Percentiles rank a stretch among this genome's conserved stretches.
Conservation (phyloP, 225 moss, liverwort and hornwort genomes). For the Takakia lepidozioides region DNA sequence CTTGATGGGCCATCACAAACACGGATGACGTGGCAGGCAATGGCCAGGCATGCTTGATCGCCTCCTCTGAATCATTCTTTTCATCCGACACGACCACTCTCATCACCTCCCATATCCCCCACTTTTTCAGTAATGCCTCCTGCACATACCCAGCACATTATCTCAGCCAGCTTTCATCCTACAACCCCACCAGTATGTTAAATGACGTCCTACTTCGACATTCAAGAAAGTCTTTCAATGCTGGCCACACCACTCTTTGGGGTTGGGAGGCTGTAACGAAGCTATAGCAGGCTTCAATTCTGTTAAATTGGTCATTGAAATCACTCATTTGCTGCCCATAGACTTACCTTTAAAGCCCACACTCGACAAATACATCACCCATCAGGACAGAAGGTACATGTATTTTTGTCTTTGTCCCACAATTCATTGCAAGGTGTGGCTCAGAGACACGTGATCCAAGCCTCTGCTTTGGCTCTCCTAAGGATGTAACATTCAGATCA, state of each 20-base stretch:
- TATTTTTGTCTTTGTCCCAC: too few species aligned
- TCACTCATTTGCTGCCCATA: not conserved
- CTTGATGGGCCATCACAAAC: slow-evolving; percentile 23
- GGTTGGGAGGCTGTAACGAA: not conserved
- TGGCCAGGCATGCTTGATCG: slow-evolving; percentile 33
- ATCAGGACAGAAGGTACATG: too few species aligned
- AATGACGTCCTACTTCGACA: too few species aligned
- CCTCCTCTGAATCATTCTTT: slow-evolving; percentile 24
- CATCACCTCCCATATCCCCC: slow-evolving; percentile 34
- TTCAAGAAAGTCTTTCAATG: too few species aligned
- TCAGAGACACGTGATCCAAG: too few species aligned
- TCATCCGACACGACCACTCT: slow-evolving; percentile 16
- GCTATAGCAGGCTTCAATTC: not conserved
- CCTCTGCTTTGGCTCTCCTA: too few species aligned
- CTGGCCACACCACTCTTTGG: too few species aligned
- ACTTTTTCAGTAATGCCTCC: slow-evolving; percentile 36
- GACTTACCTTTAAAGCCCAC: too few species aligned
- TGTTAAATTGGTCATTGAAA: not conserved
- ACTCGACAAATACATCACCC: too few species aligned
- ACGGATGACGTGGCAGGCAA: slow-evolving; percentile 30
- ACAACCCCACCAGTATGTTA: not conserved
- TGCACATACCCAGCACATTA: slow-evolving; percentile 18
- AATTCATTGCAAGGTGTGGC: too few species aligned
- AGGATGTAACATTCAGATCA: too few species aligned
- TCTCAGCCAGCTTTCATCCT: not conserved